Evolutionary conservation across 2,329 filamentous ascomycete genomes (phyloP), one percentile per base, ranked within the genome.

Genomic region (Fusarium sp.): DNA sequence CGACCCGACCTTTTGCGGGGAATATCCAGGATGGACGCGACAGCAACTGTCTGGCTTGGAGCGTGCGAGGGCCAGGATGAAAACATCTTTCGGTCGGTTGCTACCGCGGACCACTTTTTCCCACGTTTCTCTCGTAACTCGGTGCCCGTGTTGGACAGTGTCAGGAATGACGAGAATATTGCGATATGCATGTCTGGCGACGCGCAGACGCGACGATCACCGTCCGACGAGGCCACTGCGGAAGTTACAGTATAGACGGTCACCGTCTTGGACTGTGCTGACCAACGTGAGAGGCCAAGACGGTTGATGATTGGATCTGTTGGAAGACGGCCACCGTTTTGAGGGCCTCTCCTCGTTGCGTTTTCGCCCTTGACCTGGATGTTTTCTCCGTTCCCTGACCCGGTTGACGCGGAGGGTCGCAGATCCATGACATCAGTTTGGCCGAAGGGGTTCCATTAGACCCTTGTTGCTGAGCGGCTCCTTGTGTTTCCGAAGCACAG

Each of bases 391-490:
- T 42, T 27, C 63, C 58, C 56, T 18, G 65, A 45, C 40, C 56
- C 56, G 31, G 66, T 76, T 50, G 63, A 73, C 68, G 66, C 72
- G 65, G 68, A 69, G 68, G 42, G 50, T 27, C 74, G 79, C 68
- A 80, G 79, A 81, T 81, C 79, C 77, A 80, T 81, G 79, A 81
- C 79, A 81, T 81, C 79, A 81, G 73, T 71, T 69, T 64, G 72
- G 69, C 74, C 70, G 70, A 72, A 69, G 56, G 71, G 35, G 57
- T 64, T 45, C 59, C 68, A 63, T 56, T 56, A 64, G 66, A 71
- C 69, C 68, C 68, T 74, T 71, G 71, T 57, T 65, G 33, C 66
- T 71, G 50, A 69, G 66, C 52, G 69, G 72, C 58, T 70, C 62
- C 63, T 63, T 63, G 69, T 71, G 68, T 74, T 62, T 69, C 71